Evolutionary conservation across 257 asterid genomes (phyloP), one percentile per base, ranked within the genome.

Genomic region (Solanum medicagineum): DNA sequence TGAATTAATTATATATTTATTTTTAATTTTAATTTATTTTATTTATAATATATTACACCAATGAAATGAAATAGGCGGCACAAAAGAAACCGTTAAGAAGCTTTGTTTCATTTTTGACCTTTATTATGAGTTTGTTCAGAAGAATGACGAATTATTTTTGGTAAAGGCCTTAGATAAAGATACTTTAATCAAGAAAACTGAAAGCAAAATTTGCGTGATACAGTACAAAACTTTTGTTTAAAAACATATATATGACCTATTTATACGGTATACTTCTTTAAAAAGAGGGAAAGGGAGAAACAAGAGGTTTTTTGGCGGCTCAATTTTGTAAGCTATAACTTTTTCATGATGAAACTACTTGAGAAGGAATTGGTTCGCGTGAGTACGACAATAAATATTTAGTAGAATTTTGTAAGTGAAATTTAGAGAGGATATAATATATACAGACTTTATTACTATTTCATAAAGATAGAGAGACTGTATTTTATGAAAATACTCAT

Each of bases 31-130:
- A 36, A 36, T 36, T 36, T 4, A 36, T 36, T 36, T 4, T 36
- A 36, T 36, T 36, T 36, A 36, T 36, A 7, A 36, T 36, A 36
- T 36, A 36, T 36, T 36, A 4, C 1, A 36, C 42, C 1, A 5
- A 36, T 1, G 42, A 36, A 5, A 36, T 59, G 6, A 59, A 59
- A 59, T 12, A 6, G 47, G 47, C 42, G 7, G 2, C 45, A 53
- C 80, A 20, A 45, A 44, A n/a, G 71, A 73, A 79, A 77, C 84
- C 81, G 83, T 4, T 26, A 77, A 77, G 24, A 86, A 87, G 92
- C 20, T 60, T 26, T 53, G 24, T 77, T 14, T 73, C 14, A 75
- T 56, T 80, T 85, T 81, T 80, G 73, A 70, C 84, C 19, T 57
- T 85, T 87, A 59, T 62, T 26, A 3, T 6, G 47, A 86, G 80